Evolutionary conservation across 805 yeast species (phyloP), one percentile per base, ranked within the genome.

Genomic region (Candida corydali): DNA sequence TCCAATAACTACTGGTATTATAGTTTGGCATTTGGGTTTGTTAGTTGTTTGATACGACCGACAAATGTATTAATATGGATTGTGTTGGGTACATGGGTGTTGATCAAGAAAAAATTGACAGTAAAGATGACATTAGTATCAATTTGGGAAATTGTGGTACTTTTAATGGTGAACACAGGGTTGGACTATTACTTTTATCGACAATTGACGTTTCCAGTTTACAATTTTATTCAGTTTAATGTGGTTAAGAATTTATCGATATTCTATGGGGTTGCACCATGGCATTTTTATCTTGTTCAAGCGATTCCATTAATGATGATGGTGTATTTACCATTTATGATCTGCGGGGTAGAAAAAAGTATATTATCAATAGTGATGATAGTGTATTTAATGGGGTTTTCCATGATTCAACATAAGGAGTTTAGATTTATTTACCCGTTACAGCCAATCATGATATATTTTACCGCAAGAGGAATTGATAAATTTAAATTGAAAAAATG

Each of bases 401-500:
- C 96, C 0, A 35, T 65, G 2, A 73, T 93, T 14, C 64, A 73
- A 8, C 99, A 93, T 57, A 93, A 93, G 54, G 99, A 93, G 54
- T 84, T 88, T 48, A 71, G 99, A 31, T 93, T 93, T 55, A 69
- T 94, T 12, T 87, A 82, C 47, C 95, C 94, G 2, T 53, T 93
- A 36, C 80, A 85, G 60, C 97, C 98, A 1, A 49, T 54, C 78
- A 16, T 56, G 80, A 0, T 71, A 85, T 0, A 31, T 52, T 55
- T 25, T 73, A 74, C 1, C 42, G 61, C 8, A 25, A 37, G 3
- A 30, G 43, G 12, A 5, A 49, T n/a, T 16, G 11, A 2, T 12
- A 29, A 38, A 19, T 23, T 35, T 14, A 25, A 17, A 22, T 26
- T 11, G 24, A 17, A 25, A 5, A 16, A 11, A 32, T 35, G 18